Percentiles rank a stretch among this genome's conserved stretches.
Conservation (phyloP, 2,329 filamentous ascomycete species). For the Beauveria caledonica region DNA sequence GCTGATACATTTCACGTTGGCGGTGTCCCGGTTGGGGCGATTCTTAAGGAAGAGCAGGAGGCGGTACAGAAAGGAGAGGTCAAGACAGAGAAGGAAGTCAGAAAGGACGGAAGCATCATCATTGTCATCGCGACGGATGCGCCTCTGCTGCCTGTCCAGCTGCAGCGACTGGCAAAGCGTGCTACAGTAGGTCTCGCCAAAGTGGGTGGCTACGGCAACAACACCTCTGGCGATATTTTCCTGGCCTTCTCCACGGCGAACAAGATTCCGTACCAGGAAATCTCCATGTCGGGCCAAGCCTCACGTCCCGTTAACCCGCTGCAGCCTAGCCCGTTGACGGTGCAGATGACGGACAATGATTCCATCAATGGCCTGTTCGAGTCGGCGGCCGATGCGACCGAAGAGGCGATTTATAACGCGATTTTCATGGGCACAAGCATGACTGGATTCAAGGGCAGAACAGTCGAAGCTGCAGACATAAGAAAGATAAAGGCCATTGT, state of each 20-base stretch:
- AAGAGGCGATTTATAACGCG: slow-evolving; percentile 59
- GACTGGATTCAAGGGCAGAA: slow-evolving; percentile 42
- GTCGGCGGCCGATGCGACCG: slow-evolving; percentile 52
- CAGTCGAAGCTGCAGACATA: slow-evolving; percentile 41
- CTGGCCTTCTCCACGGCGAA: slow-evolving; percentile 58
- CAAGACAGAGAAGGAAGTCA: slow-evolving; percentile 18
- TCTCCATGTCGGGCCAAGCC: slow-evolving; percentile 26
- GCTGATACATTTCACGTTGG: slow-evolving; percentile 48
- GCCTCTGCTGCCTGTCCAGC: slow-evolving; percentile 24
- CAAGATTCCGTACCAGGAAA: slow-evolving; percentile 31
- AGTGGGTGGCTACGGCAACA: slow-evolving; percentile 53
- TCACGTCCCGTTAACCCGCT: slow-evolving; percentile 32
- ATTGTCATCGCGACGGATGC: slow-evolving; percentile 26
- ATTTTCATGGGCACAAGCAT: slow-evolving; percentile 54
- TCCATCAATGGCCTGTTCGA: slow-evolving; percentile 55
- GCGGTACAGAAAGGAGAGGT: slow-evolving; percentile 11
- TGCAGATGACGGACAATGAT: slow-evolving; percentile 40
- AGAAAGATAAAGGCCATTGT: slow-evolving; percentile 38
- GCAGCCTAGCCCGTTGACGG: slow-evolving; percentile 24
- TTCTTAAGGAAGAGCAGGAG: slow-evolving; percentile 37
- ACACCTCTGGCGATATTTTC: slow-evolving; percentile 59
- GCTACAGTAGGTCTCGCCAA: slow-evolving; percentile 53
- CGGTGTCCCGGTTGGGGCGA: slow-evolving; percentile 52
- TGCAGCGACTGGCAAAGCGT: slow-evolving; percentile 45
- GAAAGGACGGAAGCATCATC: slow-evolving; percentile 29